Conservation (phyloP, 352 stramenopile species). For the Elongisporangium undulatum region DNA sequence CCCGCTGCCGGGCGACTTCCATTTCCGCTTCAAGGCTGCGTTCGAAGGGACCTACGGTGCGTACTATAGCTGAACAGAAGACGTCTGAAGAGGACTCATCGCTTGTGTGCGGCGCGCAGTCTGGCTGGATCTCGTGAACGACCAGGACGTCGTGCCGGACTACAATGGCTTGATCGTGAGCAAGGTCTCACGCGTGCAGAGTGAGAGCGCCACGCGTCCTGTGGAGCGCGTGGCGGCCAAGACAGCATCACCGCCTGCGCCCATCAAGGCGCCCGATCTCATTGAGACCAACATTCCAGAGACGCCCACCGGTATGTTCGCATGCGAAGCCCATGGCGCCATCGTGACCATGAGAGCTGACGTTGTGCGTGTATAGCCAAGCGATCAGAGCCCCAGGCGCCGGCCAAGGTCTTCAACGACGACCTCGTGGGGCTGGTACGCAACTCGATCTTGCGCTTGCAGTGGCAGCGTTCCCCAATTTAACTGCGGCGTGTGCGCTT, state of each 20-base stretch:
- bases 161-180: slow-evolving; percentile 78
- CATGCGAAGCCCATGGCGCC: neutral
- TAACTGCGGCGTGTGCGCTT: slow-evolving; percentile 6
- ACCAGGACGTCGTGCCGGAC: slow-evolving; percentile 64
- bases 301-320: slow-evolving; percentile 16
- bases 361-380: slow-evolving; percentile 26
- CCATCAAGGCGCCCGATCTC: slow-evolving; percentile 51
- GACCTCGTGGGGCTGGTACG: slow-evolving; percentile 76
- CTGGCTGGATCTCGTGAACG: slow-evolving; percentile 76
- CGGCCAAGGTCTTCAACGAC: slow-evolving; percentile 71
- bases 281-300: slow-evolving; percentile 61
- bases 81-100: neutral
- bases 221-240: slow-evolving; percentile 25
- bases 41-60: slow-evolving; percentile 84
- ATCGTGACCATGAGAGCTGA: neutral
- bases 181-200: slow-evolving; percentile 74
- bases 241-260: slow-evolving; percentile 7
- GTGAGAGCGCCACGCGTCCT: slow-evolving; percentile 33
- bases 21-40: slow-evolving; percentile 84
- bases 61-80: slow-evolving; percentile 1
- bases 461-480: neutral
- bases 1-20: slow-evolving; percentile 72
- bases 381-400: slow-evolving; percentile 33
- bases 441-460: neutral
- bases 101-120: slow-evolving; percentile 26